Evolutionary conservation across 2,329 filamentous ascomycete species (phyloP), one percentile per base, ranked within the genome.

Genomic region (Colletotrichum kahawae): DNA sequence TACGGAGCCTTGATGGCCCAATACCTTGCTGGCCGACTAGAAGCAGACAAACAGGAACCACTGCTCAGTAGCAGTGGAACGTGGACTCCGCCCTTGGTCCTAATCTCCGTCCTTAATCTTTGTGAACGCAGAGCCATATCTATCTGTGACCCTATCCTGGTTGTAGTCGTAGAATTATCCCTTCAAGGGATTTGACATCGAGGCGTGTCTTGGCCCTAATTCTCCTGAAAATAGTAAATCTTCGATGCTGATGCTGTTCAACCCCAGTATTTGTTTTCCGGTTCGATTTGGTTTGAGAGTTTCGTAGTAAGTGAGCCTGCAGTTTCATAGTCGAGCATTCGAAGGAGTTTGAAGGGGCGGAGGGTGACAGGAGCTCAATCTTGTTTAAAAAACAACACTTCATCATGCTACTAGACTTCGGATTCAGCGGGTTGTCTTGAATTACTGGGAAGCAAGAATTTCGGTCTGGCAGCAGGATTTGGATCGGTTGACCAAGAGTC

Each of bases 131-230:
- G 43, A 51, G 43, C 13, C n/a, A 51, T 12, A 13, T 51, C 43
- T 51, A 51, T 2, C 21, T n/a, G 43, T 51, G 43, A n/a, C n/a
- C 43, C 43, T 12, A n/a, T 2, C n/a, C n/a, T 21, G 10, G 0
- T 51, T 12, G 13, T 24, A 0, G 12, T 51, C 43, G 21, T 24
- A 0, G 12, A 21, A 21, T 21, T 1, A 18, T 21, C 43, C n/a
- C 2, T 0, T 21, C n/a, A 6, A 13, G 13, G 43, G 43, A 3
- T n/a, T 13, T 51, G 43, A 51, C 13, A 1, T 51, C 10, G n/a
- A 51, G n/a, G 12, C 43, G 21, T 21, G 2, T 21, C 43, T 51
- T 21, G 21, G 43, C n/a, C n/a, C n/a, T 1, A 1, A n/a, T 21
- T 0, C 5, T 51, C 43, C 16, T 13, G 43, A 51, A 51, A 31